phyloP scores from a whole-genome alignment of 2,329 filamentous ascomycete genomes.

The Talaromyces atroroseus region DNA sequence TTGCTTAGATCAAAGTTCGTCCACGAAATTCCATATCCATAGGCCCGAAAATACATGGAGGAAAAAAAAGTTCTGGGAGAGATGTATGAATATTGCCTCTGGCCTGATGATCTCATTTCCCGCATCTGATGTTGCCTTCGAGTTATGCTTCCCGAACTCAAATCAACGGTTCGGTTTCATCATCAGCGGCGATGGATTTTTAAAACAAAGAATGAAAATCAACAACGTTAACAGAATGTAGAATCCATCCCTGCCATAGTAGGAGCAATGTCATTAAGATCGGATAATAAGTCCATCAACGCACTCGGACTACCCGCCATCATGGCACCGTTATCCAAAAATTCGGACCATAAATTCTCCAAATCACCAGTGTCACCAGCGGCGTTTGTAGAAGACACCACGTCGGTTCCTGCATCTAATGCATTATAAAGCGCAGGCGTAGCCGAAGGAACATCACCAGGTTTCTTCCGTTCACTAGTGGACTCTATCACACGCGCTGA shows the following conservation, averaged over 20 bases:
- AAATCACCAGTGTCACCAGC: slow-evolving; percentile 15
- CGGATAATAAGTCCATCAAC: slow-evolving; percentile 27
- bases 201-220: too few species aligned
- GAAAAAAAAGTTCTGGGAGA: neutral
- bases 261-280: slow-evolving; percentile 20
- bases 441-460: neutral
- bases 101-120: slow-evolving; percentile 6
- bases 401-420: neutral
- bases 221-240: neutral
- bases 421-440: neutral
- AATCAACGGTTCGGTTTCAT: neutral
- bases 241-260: neutral
- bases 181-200: neutral
- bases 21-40: too few species aligned
- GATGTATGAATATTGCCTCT: neutral
- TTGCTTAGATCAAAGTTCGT: too few species aligned
- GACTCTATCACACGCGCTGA: neutral
- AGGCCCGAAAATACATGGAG: too few species aligned
- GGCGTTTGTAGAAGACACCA: neutral
- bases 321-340: slow-evolving; percentile 24
- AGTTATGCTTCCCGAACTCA: neutral
- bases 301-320: slow-evolving; percentile 21
- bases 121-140: neutral
- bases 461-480: neutral
- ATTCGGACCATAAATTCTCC: slow-evolving; percentile 29